A percentile compares a stretch with the other conserved stretches of the same genome.
Conservation (phyloP, 2,329 filamentous ascomycete genomes). For the Colletotrichum endophyticum region DNA sequence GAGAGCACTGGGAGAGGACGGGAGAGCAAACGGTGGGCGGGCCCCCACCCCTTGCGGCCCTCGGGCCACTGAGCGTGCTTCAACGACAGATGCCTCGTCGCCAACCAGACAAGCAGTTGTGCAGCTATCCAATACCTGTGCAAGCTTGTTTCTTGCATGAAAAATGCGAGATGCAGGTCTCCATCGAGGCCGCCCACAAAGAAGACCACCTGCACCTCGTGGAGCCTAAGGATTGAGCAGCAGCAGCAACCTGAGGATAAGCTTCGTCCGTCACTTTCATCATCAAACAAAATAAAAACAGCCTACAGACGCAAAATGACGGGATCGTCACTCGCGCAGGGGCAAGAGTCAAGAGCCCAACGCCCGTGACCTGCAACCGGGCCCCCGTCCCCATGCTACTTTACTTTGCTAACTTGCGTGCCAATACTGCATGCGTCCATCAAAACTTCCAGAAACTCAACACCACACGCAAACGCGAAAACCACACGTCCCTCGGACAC, state of each 20-base stretch:
- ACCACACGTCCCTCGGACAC: constrained; percentile 14
- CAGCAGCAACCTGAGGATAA: not conserved
- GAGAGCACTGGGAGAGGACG: too few species aligned
- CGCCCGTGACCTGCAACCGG: not conserved
- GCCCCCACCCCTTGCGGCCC: not conserved
- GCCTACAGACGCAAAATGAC: not conserved
- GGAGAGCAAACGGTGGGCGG: not conserved
- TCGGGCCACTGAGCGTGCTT: not conserved
- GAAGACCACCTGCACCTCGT: not conserved
- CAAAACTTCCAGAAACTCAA: not conserved
- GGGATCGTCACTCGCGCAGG: not conserved
- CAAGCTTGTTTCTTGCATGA: not conserved
- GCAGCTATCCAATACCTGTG: not conserved
- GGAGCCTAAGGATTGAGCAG: not conserved
- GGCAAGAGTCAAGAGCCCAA: not conserved
- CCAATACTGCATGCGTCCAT: not conserved
- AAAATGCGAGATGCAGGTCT: not conserved
- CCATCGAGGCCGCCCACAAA: not conserved
- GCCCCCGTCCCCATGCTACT: not conserved
- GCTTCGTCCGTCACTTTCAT: not conserved
- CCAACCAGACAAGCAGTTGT: constrained; percentile 15
- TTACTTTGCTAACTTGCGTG: not conserved
- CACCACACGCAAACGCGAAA: constrained; percentile 9
- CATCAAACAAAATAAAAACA: not conserved
- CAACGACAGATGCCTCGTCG: not conserved